Percentiles rank a stretch among this genome's conserved stretches.
Conservation (phyloP, 2,329 filamentous ascomycete genomes). For the Ascosphaera apis region DNA sequence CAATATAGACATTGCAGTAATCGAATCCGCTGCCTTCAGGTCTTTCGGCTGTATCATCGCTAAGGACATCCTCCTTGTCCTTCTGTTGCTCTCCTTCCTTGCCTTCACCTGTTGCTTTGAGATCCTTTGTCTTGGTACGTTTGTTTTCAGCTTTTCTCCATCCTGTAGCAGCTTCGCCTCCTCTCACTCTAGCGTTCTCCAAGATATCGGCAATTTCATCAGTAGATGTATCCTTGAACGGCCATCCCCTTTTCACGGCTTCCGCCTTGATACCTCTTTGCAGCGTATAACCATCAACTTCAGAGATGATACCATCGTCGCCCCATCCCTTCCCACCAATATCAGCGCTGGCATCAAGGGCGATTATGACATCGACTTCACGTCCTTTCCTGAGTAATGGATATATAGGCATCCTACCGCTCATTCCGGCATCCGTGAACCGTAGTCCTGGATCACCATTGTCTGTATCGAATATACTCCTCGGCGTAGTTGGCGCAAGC, state of each 20-base stretch:
- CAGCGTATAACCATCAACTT: slow-evolving; percentile 75
- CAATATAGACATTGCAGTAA: slow-evolving; percentile 92
- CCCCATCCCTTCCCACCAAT: slow-evolving; percentile 82
- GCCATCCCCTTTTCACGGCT: slow-evolving; percentile 92
- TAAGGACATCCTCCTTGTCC: too few species aligned
- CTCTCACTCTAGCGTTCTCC: slow-evolving; percentile 38
- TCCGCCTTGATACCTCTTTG: slow-evolving; percentile 84
- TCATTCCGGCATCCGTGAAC: slow-evolving; percentile 96
- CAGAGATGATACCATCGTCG: slow-evolving; percentile 32
- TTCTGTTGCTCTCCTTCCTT: too few species aligned
- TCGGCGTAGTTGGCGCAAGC: slow-evolving; percentile 54
- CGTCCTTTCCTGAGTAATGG: slow-evolving; percentile 72
- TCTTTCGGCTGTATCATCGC: too few species aligned
- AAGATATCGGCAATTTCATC: slow-evolving; percentile 41
- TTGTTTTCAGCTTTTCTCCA: too few species aligned
- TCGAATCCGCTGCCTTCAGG: too few species aligned
- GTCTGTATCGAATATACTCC: slow-evolving; percentile 44
- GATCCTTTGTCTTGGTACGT: too few species aligned
- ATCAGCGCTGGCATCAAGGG: slow-evolving; percentile 87
- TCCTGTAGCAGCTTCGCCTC: too few species aligned
- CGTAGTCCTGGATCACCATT: slow-evolving; percentile 33
- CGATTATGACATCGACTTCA: slow-evolving; percentile 70
- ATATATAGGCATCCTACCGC: slow-evolving; percentile 91
- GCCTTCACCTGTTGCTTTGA: too few species aligned
- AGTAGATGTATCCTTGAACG: slow-evolving; percentile 16